Conservation (phyloP, 2,329 filamentous ascomycete genomes). For the Cytospora piceae region DNA sequence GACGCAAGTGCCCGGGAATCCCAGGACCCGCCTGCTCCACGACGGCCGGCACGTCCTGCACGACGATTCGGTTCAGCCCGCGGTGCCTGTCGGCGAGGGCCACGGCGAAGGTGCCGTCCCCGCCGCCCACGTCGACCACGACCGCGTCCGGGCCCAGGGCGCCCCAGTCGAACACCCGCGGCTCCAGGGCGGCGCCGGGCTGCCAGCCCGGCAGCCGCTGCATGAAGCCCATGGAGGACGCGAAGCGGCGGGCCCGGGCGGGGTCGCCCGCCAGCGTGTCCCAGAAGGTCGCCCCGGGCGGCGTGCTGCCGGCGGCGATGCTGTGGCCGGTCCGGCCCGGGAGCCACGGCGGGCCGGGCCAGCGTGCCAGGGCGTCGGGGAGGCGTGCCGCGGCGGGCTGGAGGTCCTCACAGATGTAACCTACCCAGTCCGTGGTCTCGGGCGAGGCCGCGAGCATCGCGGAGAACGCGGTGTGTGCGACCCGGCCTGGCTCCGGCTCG, state of each 20-base stretch:
- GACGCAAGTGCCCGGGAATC: background rate
- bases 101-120: background rate
- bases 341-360: background rate
- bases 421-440: background rate
- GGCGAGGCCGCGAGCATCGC: constrained; percentile 6
- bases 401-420: background rate
- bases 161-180: background rate
- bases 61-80: background rate
- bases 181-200: background rate
- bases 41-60: constrained; percentile 8
- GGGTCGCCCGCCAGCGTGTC: background rate
- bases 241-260: background rate
- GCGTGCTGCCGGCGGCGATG: background rate
- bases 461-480: constrained; percentile 4
- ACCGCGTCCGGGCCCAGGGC: background rate
- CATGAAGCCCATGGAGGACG: background rate
- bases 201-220: background rate
- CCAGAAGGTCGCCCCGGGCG: background rate
- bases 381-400: background rate
- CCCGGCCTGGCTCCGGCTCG: background rate
- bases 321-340: constrained; percentile 5
- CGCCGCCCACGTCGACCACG: constrained; percentile 8
- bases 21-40: background rate
- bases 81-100: background rate
- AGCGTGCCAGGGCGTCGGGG: background rate